Percentiles rank a stretch among this genome's conserved stretches.
phyloP scores from a whole-genome alignment of 495 filamentous ascomycete species.

The Neurospora tetraspora region DNA sequence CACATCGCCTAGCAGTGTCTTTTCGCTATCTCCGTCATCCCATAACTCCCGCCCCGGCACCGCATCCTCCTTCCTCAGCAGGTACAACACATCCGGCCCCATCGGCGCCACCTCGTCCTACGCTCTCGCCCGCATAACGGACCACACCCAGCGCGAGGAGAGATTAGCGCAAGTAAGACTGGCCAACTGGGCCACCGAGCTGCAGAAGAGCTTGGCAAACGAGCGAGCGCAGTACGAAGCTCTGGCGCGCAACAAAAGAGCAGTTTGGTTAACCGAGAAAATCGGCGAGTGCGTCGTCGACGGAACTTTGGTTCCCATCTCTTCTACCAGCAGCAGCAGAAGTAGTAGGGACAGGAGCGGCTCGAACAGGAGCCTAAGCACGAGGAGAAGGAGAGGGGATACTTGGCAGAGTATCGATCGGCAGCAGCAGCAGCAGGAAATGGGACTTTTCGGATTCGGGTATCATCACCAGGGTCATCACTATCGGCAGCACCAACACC shows the following conservation, averaged over 20 bases:
- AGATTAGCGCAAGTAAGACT: conserved; percentile 68
- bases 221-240: conserved; percentile 70
- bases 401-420: not conserved
- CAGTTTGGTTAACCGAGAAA: conserved; percentile 68
- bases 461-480: not conserved
- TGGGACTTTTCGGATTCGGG: not conserved
- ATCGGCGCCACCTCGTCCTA: conserved; percentile 44
- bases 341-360: not conserved
- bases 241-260: conserved; percentile 60
- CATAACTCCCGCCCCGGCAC: not conserved
- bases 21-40: not conserved
- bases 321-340: conserved; percentile 4
- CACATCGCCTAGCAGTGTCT: not conserved
- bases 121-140: conserved; percentile 59
- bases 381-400: not conserved
- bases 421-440: conserved; percentile 4
- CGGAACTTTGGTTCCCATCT: conserved; percentile 48
- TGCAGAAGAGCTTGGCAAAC: conserved; percentile 72
- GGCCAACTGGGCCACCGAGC: conserved; percentile 81
- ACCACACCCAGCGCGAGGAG: conserved; percentile 64
- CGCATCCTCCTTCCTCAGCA: conserved; percentile 9
- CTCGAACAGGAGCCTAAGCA: not conserved
- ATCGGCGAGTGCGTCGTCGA: conserved; percentile 66
- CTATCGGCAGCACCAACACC: not conserved
- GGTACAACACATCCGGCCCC: conserved; percentile 6